Evolutionary conservation across 2,329 filamentous ascomycete species (phyloP).

Genomic region (Fusarium paranaense): DNA sequence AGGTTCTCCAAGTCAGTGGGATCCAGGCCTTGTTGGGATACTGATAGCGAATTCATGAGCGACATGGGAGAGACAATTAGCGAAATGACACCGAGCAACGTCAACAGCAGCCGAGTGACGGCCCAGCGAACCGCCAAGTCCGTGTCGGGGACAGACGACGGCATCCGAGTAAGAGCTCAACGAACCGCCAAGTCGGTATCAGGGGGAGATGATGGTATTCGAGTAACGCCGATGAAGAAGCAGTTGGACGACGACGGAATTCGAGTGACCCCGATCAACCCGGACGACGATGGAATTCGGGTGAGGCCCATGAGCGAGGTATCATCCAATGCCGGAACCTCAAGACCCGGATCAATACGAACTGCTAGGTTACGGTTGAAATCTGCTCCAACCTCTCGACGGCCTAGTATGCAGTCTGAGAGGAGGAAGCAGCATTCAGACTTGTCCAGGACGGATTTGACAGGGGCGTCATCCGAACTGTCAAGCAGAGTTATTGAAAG

Average conservation of each 20-base stretch:
- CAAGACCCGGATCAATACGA: conserved; percentile 34
- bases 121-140: conserved; percentile 39
- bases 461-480: conserved; percentile 23
- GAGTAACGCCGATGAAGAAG: conserved; percentile 55
- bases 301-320: conserved; percentile 46
- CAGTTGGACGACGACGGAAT: conserved; percentile 49
- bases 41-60: conserved; percentile 44
- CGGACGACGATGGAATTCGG: conserved; percentile 49
- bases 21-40: conserved; percentile 39
- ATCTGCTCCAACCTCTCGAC: conserved; percentile 42
- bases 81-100: conserved; percentile 45
- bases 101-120: conserved; percentile 37
- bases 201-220: conserved; percentile 56
- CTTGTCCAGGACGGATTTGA: conserved; percentile 19
- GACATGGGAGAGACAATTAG: conserved; percentile 44
- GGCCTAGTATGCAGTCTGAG: conserved; percentile 43
- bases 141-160: conserved; percentile 51
- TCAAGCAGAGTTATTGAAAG: conserved; percentile 25
- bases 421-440: conserved; percentile 36
- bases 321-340: conserved; percentile 41
- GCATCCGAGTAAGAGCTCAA: conserved; percentile 51
- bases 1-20: conserved; percentile 51
- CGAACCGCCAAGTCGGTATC: conserved; percentile 40
- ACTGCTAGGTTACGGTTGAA: conserved; percentile 44
- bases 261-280: conserved; percentile 45